Base-by-base conservation (phyloP, 2,329 filamentous ascomycete genomes). In the Ceratocystiopsis sp. region DNA sequence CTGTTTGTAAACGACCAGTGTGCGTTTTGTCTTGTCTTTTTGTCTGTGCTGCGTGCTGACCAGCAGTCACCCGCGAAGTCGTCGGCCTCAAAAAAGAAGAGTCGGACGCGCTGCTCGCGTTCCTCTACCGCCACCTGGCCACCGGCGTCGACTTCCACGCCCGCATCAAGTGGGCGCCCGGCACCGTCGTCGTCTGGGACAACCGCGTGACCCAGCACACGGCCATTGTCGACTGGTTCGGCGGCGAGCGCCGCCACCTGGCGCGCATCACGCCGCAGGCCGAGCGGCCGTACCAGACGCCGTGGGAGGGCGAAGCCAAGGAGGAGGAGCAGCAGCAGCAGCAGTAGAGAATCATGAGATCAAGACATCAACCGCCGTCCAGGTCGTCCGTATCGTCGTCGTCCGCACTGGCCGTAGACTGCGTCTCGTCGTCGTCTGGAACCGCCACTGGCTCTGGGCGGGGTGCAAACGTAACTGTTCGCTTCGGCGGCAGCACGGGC, bases 131-230 rank as follows among this genome's bases (percentile, higher is more conserved):
- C 53, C 81, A 86, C 53, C 75, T 85, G 42, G 78, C 77, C 1
- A 68, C 73, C 36, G 78, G 78, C 17, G 74, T 78, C 41, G 81
- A 86, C 54, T 74, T 84, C 57, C 82, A 87, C 51, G 69, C 69
- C 7, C 71, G 82, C 21, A 69, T 93, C 40, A 81, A 79, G 57
- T 93, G 84, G 84, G 75, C 76, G 51, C 67, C 75, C 37, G 71
- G 74, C n/a, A 89, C 82, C 0, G 84, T 91, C 1, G 80, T 91
- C 1, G 76, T 89, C 1, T 91, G 84, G 84, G 84, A 91, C 58
- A 91, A 89, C 62, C 69, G 84, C 32, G 74, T 86, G 0, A 85
- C 81, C 13, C 71, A 76, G 51, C 84, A 93, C 58, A 80, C 80
- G 6, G 84, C 84, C 3, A 63, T 89, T 36, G 65, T 89, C 3